Percentiles rank a stretch among this genome's conserved stretches.
Evolutionary conservation across 2,329 filamentous ascomycete species (phyloP).

Genomic region (Aureobasidium sp.): DNA sequence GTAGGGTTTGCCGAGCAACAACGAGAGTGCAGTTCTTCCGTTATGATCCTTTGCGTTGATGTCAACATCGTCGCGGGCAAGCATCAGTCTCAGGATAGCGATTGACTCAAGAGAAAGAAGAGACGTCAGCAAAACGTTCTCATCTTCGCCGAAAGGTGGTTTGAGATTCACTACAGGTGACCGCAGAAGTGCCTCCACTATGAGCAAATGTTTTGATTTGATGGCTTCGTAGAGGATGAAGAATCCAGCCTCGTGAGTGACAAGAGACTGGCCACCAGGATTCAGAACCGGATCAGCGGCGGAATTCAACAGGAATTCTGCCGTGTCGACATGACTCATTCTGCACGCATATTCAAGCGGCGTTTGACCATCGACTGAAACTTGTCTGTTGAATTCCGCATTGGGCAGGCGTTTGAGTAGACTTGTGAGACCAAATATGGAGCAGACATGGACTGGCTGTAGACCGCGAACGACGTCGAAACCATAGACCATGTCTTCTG

Average conservation of each 20-base stretch:
- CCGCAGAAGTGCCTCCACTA: background rate
- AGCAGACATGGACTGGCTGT: background rate
- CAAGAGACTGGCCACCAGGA: background rate
- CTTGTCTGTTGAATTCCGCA: background rate
- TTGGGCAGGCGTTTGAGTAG: background rate
- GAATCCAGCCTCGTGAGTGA: background rate
- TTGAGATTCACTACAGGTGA: background rate
- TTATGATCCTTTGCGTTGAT: background rate
- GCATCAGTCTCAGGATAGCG: background rate
- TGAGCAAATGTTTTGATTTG: background rate
- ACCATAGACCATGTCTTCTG: background rate
- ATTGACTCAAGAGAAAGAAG: background rate
- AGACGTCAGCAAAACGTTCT: background rate
- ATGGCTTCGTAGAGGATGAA: background rate
- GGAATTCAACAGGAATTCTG: background rate
- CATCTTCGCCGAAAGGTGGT: background rate
- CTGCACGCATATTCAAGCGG: background rate
- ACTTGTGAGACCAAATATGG: background rate
- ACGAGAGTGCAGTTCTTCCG: background rate
- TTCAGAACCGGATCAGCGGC: background rate
- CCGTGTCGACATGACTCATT: background rate
- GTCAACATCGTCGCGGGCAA: background rate
- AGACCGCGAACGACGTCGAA: background rate
- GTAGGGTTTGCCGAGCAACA: background rate
- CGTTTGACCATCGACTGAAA: background rate